Evolutionary conservation across 2,329 filamentous ascomycete genomes (phyloP), one percentile per base, ranked within the genome.

Genomic region (Cladophialophora yegresii): DNA sequence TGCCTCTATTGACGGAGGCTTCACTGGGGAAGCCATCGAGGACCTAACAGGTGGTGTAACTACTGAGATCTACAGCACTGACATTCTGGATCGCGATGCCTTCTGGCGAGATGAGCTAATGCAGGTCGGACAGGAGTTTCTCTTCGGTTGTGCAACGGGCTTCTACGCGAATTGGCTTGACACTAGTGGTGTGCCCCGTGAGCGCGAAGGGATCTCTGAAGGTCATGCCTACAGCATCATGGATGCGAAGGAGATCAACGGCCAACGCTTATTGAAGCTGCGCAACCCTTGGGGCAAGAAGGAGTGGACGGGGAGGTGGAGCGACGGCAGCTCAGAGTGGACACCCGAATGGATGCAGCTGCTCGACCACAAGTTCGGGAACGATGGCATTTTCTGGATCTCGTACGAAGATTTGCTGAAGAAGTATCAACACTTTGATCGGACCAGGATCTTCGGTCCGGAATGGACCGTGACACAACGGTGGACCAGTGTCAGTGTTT

Each of bases 91-190:
- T 72, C 89, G 89, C 64, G 88, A 96, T 57, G 84, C 86, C 23
- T 96, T 96, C 74, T 96, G 92, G 92, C 85, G 83, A 0, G 87
- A 93, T 43, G 90, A 95, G 73, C 83, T 96, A 26, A 85, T 88
- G 76, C 87, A 89, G 67, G 90, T 92, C 63, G 95, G 96, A 73
- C 79, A 91, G 61, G 88, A 91, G 57, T 96, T 95, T 71, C 74
- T 78, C 30, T 83, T 78, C 71, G 78, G 75, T 58, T 84, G 77
- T 67, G 79, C 74, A 56, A 83, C 79, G 10, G 78, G 80, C 0
- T 67, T 79, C 8, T 81, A 70, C 32, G 59, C 62, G 13, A 61
- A 68, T 55, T 68, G 66, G 66, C 60, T 68, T 3, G 58, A 67
- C 45, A 67, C 65, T 16, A 67, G 62, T 32, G 45, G 50, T 3